Conservation (phyloP, 2,329 filamentous ascomycete species). For the Rhynchosporium graminicola region DNA sequence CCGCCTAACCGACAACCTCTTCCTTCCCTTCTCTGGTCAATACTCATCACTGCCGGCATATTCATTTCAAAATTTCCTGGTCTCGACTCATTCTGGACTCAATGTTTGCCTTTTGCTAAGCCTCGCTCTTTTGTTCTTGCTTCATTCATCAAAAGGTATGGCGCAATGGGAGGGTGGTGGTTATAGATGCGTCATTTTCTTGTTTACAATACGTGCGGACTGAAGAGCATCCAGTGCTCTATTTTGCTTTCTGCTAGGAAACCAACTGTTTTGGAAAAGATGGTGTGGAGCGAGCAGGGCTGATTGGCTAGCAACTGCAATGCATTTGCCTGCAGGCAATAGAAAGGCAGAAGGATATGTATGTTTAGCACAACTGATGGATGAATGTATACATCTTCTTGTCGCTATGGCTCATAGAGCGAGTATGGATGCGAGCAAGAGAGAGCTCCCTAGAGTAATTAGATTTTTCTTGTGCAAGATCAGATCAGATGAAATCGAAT, state of each 20-base stretch:
- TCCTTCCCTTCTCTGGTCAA: conserved; percentile 28
- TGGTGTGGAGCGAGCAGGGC: background rate
- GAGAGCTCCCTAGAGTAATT: background rate
- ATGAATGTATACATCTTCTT: background rate
- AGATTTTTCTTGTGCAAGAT: background rate
- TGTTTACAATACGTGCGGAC: conserved; percentile 14
- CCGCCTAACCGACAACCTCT: conserved; percentile 15
- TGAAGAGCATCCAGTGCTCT: background rate
- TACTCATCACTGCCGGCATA: conserved; percentile 20
- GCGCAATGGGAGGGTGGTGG: conserved; percentile 15
- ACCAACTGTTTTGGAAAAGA: conserved; percentile 4
- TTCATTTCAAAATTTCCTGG: conserved; percentile 20
- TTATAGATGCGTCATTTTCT: conserved; percentile 18
- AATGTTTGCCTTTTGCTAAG: conserved; percentile 7
- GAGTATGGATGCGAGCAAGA: background rate
- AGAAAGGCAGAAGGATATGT: conserved; percentile 2
- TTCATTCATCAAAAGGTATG: conserved; percentile 9
- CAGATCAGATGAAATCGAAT: no score
- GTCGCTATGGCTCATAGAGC: background rate
- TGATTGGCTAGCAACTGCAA: background rate
- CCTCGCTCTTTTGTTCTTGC: conserved; percentile 16
- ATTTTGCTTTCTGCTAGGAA: conserved; percentile 5
- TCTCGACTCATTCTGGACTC: background rate
- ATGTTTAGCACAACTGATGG: conserved; percentile 2
- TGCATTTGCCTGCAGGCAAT: conserved; percentile 6